These are phyloP conservation scores for Russula griseocarnosa DNA, from an alignment of 768 basidiomycete species.

Conservation along the genomic window DNA sequence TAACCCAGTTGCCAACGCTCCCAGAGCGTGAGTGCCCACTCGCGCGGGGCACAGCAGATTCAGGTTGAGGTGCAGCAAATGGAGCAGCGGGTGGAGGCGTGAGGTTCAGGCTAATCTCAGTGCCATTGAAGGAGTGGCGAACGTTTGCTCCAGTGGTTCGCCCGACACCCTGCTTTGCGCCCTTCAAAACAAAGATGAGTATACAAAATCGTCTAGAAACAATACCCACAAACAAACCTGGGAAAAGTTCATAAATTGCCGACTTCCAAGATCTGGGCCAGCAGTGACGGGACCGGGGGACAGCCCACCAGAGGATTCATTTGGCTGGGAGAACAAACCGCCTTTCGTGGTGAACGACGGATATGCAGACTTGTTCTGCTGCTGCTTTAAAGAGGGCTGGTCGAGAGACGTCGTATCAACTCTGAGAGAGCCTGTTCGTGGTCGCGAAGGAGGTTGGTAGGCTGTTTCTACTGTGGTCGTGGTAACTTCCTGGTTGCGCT, in stretches of 20 bases:
- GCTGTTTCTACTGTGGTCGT: constrained; percentile 35
- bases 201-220: not conserved
- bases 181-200: constrained; percentile 30
- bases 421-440: constrained; percentile 64
- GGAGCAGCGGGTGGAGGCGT: constrained; percentile 52
- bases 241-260: constrained; percentile 68
- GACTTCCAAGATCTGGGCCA: constrained; percentile 79
- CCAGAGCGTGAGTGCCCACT: constrained; percentile 73
- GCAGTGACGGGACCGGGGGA: constrained; percentile 81
- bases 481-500: constrained; percentile 50
- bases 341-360: constrained; percentile 57
- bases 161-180: constrained; percentile 44
- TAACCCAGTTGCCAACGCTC: constrained; percentile 78
- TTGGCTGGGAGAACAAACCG: constrained; percentile 49
- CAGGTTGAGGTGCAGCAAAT: constrained; percentile 37
- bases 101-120: constrained; percentile 60
- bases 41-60: constrained; percentile 43
- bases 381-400: constrained; percentile 48
- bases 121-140: constrained; percentile 74
- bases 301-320: constrained; percentile 57
- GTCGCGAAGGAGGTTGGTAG: constrained; percentile 53
- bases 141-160: constrained; percentile 41
- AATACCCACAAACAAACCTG: constrained; percentile 51
- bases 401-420: constrained; percentile 68
- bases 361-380: constrained; percentile 85